Percentiles rank a stretch among this genome's conserved stretches.
phyloP scores from a whole-genome alignment of 83 land plant genomes.

The Thuja plicata region DNA sequence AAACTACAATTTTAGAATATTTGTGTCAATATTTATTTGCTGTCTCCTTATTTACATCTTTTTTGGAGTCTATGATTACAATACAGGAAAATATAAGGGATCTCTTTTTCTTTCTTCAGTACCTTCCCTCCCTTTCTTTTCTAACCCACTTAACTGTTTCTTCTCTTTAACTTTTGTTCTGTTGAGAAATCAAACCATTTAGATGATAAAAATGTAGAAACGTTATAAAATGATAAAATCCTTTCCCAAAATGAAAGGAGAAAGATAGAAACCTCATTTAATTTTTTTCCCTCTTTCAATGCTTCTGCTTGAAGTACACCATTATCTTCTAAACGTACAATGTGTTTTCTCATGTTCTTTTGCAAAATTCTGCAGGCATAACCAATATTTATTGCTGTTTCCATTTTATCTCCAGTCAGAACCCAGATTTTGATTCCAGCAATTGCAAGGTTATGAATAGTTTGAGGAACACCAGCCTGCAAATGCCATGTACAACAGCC shows the following conservation, averaged over 20 bases:
- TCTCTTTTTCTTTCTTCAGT: not conserved
- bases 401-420: slow-evolving; percentile 70
- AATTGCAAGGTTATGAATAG: slow-evolving; percentile 51
- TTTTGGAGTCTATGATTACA: not conserved
- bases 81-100: not conserved
- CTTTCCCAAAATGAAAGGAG: not conserved
- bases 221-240: not conserved
- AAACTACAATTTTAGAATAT: not conserved
- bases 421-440: slow-evolving; percentile 75
- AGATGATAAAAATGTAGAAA: not conserved
- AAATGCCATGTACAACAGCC: not conserved
- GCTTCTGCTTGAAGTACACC: not conserved
- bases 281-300: not conserved
- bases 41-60: not conserved
- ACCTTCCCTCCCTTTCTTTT: not conserved
- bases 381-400: slow-evolving; percentile 70
- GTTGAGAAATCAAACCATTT: not conserved
- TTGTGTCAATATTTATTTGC: not conserved
- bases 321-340: slow-evolving; percentile 13
- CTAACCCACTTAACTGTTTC: not conserved
- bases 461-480: slow-evolving; percentile 47
- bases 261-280: not conserved
- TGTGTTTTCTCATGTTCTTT: slow-evolving; percentile 1
- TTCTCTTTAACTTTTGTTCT: not conserved
- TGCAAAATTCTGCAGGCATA: slow-evolving; percentile 30